Evolutionary conservation across 2,329 filamentous ascomycete genomes (phyloP).

Genomic region (Verticillium dahliae): DNA sequence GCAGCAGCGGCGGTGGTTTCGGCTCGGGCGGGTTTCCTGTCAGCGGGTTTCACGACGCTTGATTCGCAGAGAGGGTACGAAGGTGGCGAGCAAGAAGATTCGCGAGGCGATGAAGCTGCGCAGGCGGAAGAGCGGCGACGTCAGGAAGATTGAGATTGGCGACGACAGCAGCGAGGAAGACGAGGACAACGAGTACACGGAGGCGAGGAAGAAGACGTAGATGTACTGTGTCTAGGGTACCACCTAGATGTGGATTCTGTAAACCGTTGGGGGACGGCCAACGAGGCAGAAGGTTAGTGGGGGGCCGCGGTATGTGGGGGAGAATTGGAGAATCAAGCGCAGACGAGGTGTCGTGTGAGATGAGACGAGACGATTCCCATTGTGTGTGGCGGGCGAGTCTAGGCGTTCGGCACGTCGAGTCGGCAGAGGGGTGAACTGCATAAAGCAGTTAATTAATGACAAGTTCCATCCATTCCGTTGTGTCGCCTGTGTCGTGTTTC

Average conservation of each 20-base stretch:
- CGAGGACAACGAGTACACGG: slow-evolving; percentile 35
- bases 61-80: slow-evolving; percentile 68
- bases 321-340: neutral
- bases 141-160: slow-evolving; percentile 14
- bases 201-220: slow-evolving; percentile 31
- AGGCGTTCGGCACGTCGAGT: neutral
- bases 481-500: no score
- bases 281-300: no score
- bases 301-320: no score
- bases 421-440: neutral
- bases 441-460: neutral
- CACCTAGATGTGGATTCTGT: neutral
- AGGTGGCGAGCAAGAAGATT: slow-evolving; percentile 79
- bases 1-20: slow-evolving; percentile 58
- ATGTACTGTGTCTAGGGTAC: neutral
- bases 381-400: neutral
- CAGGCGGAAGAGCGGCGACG: slow-evolving; percentile 42
- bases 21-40: slow-evolving; percentile 58
- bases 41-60: slow-evolving; percentile 62
- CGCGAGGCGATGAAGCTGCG: slow-evolving; percentile 70
- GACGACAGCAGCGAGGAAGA: slow-evolving; percentile 27
- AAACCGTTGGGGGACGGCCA: no score
- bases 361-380: neutral
- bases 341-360: neutral
- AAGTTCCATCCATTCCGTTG: neutral